Evolutionary conservation across 2,329 filamentous ascomycete species (phyloP).

Genomic region (Achaetomium macrosporum): DNA sequence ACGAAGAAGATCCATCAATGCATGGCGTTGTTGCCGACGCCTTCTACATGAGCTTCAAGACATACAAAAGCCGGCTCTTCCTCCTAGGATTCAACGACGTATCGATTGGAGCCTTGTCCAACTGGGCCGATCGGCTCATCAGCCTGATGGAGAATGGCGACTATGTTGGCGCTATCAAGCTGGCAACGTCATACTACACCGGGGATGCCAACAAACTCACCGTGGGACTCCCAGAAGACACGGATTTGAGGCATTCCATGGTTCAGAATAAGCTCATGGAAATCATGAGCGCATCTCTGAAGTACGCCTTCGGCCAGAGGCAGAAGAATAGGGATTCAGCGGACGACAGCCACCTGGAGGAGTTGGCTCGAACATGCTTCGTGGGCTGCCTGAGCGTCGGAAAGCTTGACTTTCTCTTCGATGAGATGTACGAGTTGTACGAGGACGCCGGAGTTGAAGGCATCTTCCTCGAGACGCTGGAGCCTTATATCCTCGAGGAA

Average conservation of each 20-base stretch:
- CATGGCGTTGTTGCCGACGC: constrained; percentile 96
- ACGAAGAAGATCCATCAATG: constrained; percentile 82
- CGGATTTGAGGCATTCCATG: constrained; percentile 66
- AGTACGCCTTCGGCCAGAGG: constrained; percentile 73
- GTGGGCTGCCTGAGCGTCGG: constrained; percentile 71
- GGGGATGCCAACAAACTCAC: constrained; percentile 92
- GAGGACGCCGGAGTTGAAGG: constrained; percentile 68
- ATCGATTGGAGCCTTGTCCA: constrained; percentile 84
- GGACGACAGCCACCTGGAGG: constrained; percentile 59
- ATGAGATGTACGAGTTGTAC: constrained; percentile 85
- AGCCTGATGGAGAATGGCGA: constrained; percentile 97
- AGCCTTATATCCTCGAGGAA: constrained; percentile 78
- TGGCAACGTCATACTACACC: constrained; percentile 88
- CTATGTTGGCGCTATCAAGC: constrained; percentile 81
- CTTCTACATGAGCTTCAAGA: constrained; percentile 95
- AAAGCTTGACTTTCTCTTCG: constrained; percentile 80
- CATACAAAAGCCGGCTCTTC: constrained; percentile 91
- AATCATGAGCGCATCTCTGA: constrained; percentile 87
- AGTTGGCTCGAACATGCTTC: constrained; percentile 79
- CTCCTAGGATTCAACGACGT: constrained; percentile 90
- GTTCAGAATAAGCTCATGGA: constrained; percentile 86
- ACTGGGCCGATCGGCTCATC: constrained; percentile 92
- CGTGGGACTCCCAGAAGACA: constrained; percentile 84
- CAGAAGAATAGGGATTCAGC: constrained; percentile 41
- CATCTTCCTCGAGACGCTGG: constrained; percentile 81